These are phyloP conservation scores for Picea sitchensis DNA, from an alignment of 75 land plant genomes.

Conservation along the genomic window DNA sequence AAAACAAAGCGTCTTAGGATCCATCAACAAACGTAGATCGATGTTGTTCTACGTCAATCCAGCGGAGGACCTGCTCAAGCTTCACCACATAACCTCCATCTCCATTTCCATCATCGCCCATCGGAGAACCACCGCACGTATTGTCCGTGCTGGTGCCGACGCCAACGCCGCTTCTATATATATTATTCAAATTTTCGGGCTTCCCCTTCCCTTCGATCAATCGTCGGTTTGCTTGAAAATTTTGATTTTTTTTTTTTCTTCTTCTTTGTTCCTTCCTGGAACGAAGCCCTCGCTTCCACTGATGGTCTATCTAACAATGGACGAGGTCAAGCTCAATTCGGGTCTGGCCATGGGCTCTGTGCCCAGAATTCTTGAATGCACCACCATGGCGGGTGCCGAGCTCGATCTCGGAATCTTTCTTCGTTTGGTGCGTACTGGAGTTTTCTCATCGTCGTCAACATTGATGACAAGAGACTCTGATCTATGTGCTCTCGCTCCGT, in stretches of 20 bases:
- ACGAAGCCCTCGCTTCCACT: too few relatives aligned
- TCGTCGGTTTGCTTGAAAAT: too few relatives aligned
- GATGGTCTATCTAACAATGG: constrained; percentile 17
- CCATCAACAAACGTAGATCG: constrained; percentile 29
- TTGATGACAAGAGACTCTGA: not conserved
- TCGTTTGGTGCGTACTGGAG: not conserved
- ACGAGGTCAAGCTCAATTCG: not conserved
- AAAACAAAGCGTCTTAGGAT: constrained; percentile 34
- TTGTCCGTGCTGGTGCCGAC: constrained; percentile 9
- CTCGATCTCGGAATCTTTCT: not conserved
- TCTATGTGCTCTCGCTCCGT: not conserved
- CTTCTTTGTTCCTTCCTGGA: too few relatives aligned
- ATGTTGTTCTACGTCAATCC: constrained; percentile 71
- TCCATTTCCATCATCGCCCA: constrained; percentile 22
- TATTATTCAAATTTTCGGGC: too few relatives aligned
- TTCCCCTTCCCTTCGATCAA: too few relatives aligned
- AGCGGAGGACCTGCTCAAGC: constrained; percentile 85
- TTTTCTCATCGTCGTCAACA: not conserved
- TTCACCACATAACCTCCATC: constrained; percentile 52
- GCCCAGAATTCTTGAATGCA: too few relatives aligned
- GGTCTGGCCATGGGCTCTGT: not conserved
- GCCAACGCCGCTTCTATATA: constrained; percentile 11
- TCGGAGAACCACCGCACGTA: constrained; percentile 41
- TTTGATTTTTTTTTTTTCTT: too few relatives aligned
- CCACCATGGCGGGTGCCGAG: not conserved